Evolutionary conservation across 371 early-diverging fungal genomes (phyloP).

Genomic region (Cokeromyces recurvatus): DNA sequence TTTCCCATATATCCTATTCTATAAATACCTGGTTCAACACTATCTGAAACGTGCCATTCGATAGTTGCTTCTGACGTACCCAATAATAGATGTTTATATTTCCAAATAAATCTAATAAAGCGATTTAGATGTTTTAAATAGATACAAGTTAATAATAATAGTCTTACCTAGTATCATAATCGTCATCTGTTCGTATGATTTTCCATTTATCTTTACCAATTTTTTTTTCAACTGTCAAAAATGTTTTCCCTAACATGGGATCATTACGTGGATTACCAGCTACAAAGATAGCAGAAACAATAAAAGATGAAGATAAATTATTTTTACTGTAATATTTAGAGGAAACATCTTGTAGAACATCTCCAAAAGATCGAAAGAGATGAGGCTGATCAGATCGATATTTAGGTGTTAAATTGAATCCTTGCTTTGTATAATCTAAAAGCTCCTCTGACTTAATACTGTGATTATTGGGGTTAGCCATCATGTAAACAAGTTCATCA

Average conservation of each 20-base stretch:
- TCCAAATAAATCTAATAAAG: conserved; percentile 32
- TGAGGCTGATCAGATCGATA: conserved; percentile 49
- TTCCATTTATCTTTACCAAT: conserved; percentile 26
- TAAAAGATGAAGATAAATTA: not conserved
- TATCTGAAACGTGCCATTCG: conserved; percentile 29
- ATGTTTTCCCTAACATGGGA: conserved; percentile 35
- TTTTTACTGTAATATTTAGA: conserved; percentile 5
- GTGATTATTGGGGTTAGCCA: conserved; percentile 27
- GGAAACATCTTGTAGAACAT: conserved; percentile 33
- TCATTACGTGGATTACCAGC: conserved; percentile 64
- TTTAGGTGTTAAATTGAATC: conserved; percentile 34
- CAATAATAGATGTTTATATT: conserved; percentile 19
- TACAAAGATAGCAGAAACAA: conserved; percentile 38
- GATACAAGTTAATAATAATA: no score
- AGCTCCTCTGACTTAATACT: conserved; percentile 12
- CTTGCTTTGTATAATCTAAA: conserved; percentile 29
- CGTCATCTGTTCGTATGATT: conserved; percentile 35
- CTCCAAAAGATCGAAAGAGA: conserved; percentile 44
- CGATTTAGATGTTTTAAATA: no score
- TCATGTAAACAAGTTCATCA: conserved; percentile 39
- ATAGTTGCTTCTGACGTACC: conserved; percentile 34
- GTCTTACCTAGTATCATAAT: conserved; percentile 39
- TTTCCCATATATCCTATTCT: conserved; percentile 37
- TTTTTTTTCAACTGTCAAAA: conserved; percentile 50
- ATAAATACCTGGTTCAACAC: conserved; percentile 25